Base-by-base conservation (phyloP, 345 rosid species). In the Corchorus olitorius region DNA sequence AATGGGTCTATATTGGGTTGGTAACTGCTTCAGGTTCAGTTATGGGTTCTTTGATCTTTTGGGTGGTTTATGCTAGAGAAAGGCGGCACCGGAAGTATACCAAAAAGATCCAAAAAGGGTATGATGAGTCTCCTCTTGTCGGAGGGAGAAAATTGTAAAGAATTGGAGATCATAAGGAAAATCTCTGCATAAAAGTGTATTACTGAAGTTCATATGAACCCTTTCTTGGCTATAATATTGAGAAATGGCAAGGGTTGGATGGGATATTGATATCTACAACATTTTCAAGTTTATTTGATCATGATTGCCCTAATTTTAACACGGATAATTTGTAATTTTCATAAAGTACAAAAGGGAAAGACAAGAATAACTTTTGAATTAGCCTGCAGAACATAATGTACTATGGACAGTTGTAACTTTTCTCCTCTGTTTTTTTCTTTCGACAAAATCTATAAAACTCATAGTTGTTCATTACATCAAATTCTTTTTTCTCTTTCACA, bases 31-130 rank as follows among this genome's bases (percentile, higher is more conserved):
- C 91, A 4, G 79, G 76, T 1, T 80, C 89, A 0, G 86, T 86
- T 2, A 84, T 88, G 89, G 74, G 84, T 8, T 88, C 87, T 1
- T 53, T 84, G 77, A 73, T 88, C 74, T 81, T 83, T 76, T 88
- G 88, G 89, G 84, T 82, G 27, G 55, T 84, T 19, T 88, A 86
- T 52, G 83, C 86, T 6, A 76, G 87, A 62, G 89, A 88, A 80
- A 72, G 84, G 22, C 71, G 77, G 22, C 88, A 86, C 59, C 85
- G 88, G 8, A 82, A 60, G 6, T 67, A 76, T 59, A 80, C 83
- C 0, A 78, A 81, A 53, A 78, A 9, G 65, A 72, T 64, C 55
- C 22, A 53, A 17, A 67, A 76, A n/a, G 52, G 62, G 0, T 55
- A 76, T 27, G 72, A 70, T 63, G 70, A 63, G 19, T 75, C 58